Conservation (phyloP, 306 rosid species). For the Sophora flavescens region DNA sequence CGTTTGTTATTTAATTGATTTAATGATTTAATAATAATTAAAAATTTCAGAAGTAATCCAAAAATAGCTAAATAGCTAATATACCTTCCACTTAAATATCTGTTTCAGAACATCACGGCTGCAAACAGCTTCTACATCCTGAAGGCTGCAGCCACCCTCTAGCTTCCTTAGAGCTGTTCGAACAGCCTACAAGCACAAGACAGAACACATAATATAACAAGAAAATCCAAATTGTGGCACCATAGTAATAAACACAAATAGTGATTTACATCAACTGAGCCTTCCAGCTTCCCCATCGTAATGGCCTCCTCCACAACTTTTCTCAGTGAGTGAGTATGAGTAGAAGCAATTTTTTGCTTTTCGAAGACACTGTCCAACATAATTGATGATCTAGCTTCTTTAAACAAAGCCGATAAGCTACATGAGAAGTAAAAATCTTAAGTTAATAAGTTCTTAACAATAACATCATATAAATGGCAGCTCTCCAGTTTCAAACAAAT, state of each 20-base stretch:
- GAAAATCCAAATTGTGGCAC: background rate
- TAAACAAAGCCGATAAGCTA: constrained; percentile 66
- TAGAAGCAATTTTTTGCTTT: constrained; percentile 61
- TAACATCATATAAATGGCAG: constrained; percentile 28
- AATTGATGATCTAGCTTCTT: constrained; percentile 62
- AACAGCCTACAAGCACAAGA: constrained; percentile 58
- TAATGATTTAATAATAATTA: background rate
- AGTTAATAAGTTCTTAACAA: constrained; percentile 21
- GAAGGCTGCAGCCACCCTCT: constrained; percentile 62
- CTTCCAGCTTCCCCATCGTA: constrained; percentile 75
- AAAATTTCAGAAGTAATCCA: background rate
- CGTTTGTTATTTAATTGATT: background rate
- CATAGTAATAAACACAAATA: constrained; percentile 8
- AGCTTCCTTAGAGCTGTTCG: constrained; percentile 64
- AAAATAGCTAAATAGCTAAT: background rate
- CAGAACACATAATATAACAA: constrained; percentile 5
- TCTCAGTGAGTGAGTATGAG: constrained; percentile 49
- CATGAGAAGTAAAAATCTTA: constrained; percentile 36
- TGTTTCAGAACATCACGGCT: constrained; percentile 61
- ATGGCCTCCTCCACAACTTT: constrained; percentile 59
- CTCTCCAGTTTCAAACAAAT: constrained; percentile 21
- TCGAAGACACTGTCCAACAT: constrained; percentile 56
- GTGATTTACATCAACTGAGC: constrained; percentile 61
- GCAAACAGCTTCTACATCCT: constrained; percentile 72
- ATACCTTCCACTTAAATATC: constrained; percentile 75